A percentile compares a stretch with the other conserved stretches of the same genome.
Conservation (phyloP, 139 green algal species). For the Picocystis salinarum region DNA sequence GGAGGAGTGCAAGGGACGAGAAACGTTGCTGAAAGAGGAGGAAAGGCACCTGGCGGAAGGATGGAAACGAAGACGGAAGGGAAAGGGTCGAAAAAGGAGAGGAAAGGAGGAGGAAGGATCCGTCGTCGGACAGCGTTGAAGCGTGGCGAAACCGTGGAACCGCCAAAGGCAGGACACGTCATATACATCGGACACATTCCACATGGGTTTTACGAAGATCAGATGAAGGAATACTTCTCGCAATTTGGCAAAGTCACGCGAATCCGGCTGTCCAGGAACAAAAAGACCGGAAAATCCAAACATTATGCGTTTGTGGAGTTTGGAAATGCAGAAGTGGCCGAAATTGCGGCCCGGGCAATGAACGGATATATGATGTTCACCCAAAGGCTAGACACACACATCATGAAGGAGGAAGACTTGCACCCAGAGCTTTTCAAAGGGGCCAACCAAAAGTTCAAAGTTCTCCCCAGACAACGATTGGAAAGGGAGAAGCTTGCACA, state of each 20-base stretch:
- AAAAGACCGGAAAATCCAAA: constrained; percentile 30
- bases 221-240: constrained; percentile 61
- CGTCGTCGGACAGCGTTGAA: too few relatives aligned
- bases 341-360: constrained; percentile 66
- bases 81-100: too few relatives aligned
- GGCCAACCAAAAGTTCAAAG: constrained; percentile 48
- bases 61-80: too few relatives aligned
- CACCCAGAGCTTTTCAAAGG: constrained; percentile 59
- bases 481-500: constrained; percentile 46
- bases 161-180: constrained; percentile 5
- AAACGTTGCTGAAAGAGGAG: too few relatives aligned
- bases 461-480: constrained; percentile 50
- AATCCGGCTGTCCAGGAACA: constrained; percentile 38
- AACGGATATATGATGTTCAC: constrained; percentile 78
- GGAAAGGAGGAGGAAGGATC: too few relatives aligned
- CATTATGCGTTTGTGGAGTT: constrained; percentile 59
- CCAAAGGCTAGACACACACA: constrained; percentile 5
- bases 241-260: constrained; percentile 36
- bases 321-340: constrained; percentile 47
- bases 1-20: too few relatives aligned
- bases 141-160: too few relatives aligned
- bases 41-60: too few relatives aligned
- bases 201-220: constrained; percentile 76
- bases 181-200: constrained; percentile 50
- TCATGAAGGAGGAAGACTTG: constrained; percentile 15